phyloP scores from a whole-genome alignment of 768 basidiomycete species.

The Boletus vermiculosoides region DNA sequence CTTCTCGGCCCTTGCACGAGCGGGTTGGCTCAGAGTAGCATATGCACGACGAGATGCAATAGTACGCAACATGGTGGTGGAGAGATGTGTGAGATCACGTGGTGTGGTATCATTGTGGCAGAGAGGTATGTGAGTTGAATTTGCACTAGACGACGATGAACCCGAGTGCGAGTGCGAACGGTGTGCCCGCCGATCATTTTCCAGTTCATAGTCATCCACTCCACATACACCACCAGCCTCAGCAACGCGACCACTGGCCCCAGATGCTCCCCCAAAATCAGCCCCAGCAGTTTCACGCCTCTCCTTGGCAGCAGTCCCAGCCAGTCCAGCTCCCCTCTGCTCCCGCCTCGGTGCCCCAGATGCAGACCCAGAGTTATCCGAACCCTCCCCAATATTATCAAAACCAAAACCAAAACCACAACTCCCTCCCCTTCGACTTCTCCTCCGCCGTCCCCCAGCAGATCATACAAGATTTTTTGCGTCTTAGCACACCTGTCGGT shows the following conservation, averaged over 20 bases:
- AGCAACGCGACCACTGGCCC: conserved; percentile 23
- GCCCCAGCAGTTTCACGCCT: conserved; percentile 27
- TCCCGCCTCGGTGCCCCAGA: conserved; percentile 30
- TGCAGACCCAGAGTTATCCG: conserved; percentile 17
- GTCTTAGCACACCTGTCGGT: conserved; percentile 54
- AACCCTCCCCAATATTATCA: conserved; percentile 23
- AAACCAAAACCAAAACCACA: conserved; percentile 4
- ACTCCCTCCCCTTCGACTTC: conserved; percentile 28
- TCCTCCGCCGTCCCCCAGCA: conserved; percentile 47
- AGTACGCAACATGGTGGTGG: conserved; percentile 24
- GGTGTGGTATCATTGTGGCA: background rate
- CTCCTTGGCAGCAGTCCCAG: conserved; percentile 35
- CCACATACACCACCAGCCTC: conserved; percentile 22
- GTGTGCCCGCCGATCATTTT: conserved; percentile 15
- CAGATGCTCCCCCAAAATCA: conserved; percentile 29
- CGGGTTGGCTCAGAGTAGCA: conserved; percentile 54
- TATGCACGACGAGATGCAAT: conserved; percentile 35
- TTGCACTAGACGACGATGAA: conserved; percentile 17
- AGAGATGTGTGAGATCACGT: conserved; percentile 15
- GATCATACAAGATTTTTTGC: conserved; percentile 54
- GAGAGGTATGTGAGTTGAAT: no score
- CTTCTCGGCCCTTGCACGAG: conserved; percentile 62
- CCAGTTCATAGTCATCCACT: conserved; percentile 12
- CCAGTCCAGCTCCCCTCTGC: conserved; percentile 34
- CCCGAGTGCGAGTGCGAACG: conserved; percentile 15